These are phyloP conservation scores for Pinus tabuliformis DNA, from an alignment of 75 land plant genomes.

Conservation along the genomic window DNA sequence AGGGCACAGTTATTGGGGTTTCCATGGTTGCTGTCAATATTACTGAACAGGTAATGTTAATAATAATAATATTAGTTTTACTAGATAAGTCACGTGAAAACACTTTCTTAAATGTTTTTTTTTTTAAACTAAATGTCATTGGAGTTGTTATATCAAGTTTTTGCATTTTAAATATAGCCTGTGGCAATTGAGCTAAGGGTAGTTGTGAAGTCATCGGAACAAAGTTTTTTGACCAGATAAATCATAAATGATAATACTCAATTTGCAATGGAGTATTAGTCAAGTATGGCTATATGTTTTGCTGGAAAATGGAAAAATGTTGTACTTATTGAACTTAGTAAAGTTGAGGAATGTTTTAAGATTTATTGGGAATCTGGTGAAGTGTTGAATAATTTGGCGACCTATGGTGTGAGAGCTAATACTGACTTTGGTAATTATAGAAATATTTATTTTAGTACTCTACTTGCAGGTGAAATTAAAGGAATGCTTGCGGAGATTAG, in stretches of 20 bases:
- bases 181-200: neutral
- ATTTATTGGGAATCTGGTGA: neutral
- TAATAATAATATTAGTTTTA: neutral
- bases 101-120: no score
- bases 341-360: neutral
- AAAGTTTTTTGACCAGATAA: neutral
- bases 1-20: neutral
- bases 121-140: neutral
- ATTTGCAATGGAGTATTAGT: neutral
- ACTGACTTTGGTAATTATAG: neutral
- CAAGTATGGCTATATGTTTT: no score
- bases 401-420: neutral
- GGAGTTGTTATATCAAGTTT: neutral
- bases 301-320: no score
- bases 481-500: slow-evolving; percentile 2
- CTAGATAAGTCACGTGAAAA: neutral
- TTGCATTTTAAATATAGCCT: neutral
- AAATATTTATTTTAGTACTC: neutral
- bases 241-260: neutral
- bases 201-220: neutral
- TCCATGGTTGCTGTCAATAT: neutral
- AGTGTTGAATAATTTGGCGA: neutral
- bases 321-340: neutral
- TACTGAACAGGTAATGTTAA: neutral
- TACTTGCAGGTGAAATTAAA: neutral